These are phyloP conservation scores for Populus pruinosa DNA, from an alignment of 345 rosid genomes.

Conservation along the genomic window DNA sequence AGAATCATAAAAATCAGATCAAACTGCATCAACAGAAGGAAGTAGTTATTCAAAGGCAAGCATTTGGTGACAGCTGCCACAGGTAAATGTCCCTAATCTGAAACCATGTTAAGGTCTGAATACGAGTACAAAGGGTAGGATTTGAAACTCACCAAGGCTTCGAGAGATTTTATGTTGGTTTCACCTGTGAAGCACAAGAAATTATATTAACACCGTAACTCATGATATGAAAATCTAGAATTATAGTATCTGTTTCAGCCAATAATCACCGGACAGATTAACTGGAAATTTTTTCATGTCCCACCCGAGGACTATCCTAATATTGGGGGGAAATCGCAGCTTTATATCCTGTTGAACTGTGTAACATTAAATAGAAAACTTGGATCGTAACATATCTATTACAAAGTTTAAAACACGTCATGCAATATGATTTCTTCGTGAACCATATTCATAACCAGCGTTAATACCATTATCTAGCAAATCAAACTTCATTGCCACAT, in stretches of 20 bases:
- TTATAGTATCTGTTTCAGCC: neutral
- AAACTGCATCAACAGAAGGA: no score
- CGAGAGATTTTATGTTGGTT: constrained; percentile 66
- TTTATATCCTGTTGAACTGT: neutral
- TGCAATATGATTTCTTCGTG: neutral
- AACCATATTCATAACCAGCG: neutral
- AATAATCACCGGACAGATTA: neutral
- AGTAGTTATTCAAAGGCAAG: no score
- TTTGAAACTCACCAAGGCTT: constrained; percentile 63
- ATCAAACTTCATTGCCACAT: neutral
- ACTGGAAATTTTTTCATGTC: neutral
- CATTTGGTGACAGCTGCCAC: no score
- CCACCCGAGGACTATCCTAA: neutral
- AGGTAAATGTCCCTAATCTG: neutral
- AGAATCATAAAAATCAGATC: no score
- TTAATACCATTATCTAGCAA: neutral
- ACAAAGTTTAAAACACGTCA: neutral
- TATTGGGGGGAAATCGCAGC: no score
- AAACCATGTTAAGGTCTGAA: neutral
- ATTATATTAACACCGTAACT: neutral
- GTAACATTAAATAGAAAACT: neutral
- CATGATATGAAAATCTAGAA: neutral
- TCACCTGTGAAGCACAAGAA: constrained; percentile 49
- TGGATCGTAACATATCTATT: neutral
- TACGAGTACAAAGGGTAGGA: neutral